Conservation (phyloP, 148 eudicot genomes). For the Rhododendron ferrugineum region DNA sequence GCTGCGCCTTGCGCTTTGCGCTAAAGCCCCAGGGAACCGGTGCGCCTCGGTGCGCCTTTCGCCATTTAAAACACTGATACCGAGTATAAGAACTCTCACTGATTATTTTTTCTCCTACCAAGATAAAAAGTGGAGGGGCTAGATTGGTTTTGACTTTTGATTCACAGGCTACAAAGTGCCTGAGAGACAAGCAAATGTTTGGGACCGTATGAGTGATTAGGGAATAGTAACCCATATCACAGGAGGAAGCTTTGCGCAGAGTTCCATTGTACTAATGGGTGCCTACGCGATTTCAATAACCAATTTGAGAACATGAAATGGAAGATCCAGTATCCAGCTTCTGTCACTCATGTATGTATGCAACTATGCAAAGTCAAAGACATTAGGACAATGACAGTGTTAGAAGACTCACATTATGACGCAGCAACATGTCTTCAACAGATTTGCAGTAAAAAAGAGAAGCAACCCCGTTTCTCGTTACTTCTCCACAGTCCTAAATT, state of each 20-base stretch:
- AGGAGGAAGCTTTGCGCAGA: background rate
- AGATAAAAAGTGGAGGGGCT: background rate
- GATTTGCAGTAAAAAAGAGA: slow-evolving; percentile 66
- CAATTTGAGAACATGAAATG: background rate
- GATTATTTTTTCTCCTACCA: background rate
- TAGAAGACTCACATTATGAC: slow-evolving; percentile 65
- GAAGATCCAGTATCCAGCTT: background rate
- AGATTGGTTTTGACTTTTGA: background rate
- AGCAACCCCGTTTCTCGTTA: slow-evolving; percentile 50
- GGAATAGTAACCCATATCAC: background rate
- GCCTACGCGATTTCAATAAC: background rate
- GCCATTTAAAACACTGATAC: too few relatives aligned
- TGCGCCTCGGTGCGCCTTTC: too few relatives aligned
- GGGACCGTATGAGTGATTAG: background rate
- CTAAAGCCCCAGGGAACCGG: too few relatives aligned
- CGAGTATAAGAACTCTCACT: background rate
- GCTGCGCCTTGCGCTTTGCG: too few relatives aligned
- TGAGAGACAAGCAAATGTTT: background rate
- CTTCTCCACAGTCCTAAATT: slow-evolving; percentile 79
- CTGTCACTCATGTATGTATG: background rate
- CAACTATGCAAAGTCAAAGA: background rate
- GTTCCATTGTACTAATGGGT: background rate
- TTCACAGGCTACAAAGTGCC: background rate
- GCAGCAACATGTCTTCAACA: slow-evolving; percentile 68
- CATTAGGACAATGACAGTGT: background rate